Base-by-base conservation (phyloP, 2,329 filamentous ascomycete genomes). In the Penicillium sp. region DNA sequence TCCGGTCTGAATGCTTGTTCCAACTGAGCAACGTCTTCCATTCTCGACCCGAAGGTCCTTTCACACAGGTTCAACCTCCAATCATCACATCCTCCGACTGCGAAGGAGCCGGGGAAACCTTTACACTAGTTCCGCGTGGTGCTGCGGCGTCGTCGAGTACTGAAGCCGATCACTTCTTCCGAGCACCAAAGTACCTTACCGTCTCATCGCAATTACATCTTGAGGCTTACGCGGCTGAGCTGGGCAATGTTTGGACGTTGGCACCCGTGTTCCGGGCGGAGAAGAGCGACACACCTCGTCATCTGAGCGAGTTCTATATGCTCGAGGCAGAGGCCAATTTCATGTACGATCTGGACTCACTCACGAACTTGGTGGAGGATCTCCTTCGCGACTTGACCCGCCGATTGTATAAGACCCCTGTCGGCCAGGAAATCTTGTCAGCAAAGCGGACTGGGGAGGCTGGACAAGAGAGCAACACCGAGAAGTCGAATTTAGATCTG, bases 281-380 rank as follows among this genome's bases (percentile, higher is more conserved):
- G 75, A 88, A 88, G 72, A 97, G 92, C 76, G 93, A 98, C 71
- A 98, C 95, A 0, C 88, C 92, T 5, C 88, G 95, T 31, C 95
- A 99, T 77, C 82, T 99, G 62, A 96, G 92, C 79, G 95, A 99
- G 73, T 98, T 99, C 71, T 98, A 98, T 78, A 98, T 99, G 95
- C 85, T 99, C 2, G 95, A 99, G 77, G 93, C 89, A 15, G 95
- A 99, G 76, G 81, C 93, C 73, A 89, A 87, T 69, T 96, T 96
- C 73, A 85, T 89, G 43, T 83, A 90, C 49, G 80, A 87, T 63
- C 81, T 96, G 65, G 79, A 84, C 34, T 80, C 84, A 28, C 82
- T 99, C 67, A 95, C 96, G 84, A 82, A 88, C 58, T 76, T 94
- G n/a, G 85, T 92, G 2, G 92, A 98, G 75, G 82, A 88, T 56